Evolutionary conservation across 768 basidiomycete genomes (phyloP).

Genomic region (Pleurotus cornucopiae): DNA sequence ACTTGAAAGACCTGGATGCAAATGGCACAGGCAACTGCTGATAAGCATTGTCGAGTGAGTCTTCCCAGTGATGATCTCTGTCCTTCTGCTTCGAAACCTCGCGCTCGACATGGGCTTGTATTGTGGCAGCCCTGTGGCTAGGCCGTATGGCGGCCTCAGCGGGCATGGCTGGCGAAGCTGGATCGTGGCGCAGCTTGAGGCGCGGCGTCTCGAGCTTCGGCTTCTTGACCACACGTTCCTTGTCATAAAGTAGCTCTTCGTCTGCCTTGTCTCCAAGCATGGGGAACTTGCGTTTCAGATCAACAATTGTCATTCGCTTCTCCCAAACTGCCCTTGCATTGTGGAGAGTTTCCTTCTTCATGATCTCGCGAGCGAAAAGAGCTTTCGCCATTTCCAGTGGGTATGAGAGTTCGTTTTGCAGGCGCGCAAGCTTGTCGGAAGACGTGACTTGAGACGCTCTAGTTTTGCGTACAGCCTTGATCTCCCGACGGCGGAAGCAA

Average conservation of each 20-base stretch:
- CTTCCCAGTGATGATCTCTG: slow-evolving; percentile 80
- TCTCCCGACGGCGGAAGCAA: slow-evolving; percentile 93
- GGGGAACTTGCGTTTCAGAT: slow-evolving; percentile 76
- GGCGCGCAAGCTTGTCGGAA: slow-evolving; percentile 81
- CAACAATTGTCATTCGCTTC: slow-evolving; percentile 66
- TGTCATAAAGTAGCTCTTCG: slow-evolving; percentile 71
- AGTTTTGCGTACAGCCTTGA: slow-evolving; percentile 92
- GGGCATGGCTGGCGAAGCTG: slow-evolving; percentile 31
- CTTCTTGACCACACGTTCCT: slow-evolving; percentile 61
- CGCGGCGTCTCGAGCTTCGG: slow-evolving; percentile 40
- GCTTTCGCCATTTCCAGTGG: slow-evolving; percentile 70
- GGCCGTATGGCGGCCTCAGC: slow-evolving; percentile 54
- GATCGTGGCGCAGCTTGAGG: slow-evolving; percentile 48
- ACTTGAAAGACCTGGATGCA: slow-evolving; percentile 65
- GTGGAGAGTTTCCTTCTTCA: slow-evolving; percentile 65
- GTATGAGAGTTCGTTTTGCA: slow-evolving; percentile 71
- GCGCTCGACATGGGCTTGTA: slow-evolving; percentile 61
- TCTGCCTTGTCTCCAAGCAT: slow-evolving; percentile 57
- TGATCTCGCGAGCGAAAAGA: slow-evolving; percentile 65
- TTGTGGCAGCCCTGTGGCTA: slow-evolving; percentile 57
- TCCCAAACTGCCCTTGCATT: slow-evolving; percentile 73
- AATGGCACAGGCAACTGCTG: slow-evolving; percentile 58
- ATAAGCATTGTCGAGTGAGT: slow-evolving; percentile 76
- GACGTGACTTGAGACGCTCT: slow-evolving; percentile 86
- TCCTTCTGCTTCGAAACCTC: slow-evolving; percentile 63